A percentile compares a stretch with the other conserved stretches of the same genome.
Evolutionary conservation across 225 moss, liverwort and hornwort genomes (phyloP).

Genomic region (Pseudisothecium myosuroides): DNA sequence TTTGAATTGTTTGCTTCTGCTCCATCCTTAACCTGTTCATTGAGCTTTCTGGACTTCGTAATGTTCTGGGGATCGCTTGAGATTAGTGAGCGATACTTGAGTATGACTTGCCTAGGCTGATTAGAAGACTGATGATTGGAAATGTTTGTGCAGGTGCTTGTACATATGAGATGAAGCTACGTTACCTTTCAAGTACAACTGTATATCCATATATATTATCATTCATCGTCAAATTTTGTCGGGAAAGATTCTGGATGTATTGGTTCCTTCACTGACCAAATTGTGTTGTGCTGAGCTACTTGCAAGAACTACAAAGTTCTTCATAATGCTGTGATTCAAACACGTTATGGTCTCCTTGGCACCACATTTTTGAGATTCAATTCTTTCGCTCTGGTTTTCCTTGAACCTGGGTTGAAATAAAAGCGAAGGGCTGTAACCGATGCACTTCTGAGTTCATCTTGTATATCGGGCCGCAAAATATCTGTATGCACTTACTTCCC

Average conservation of each 20-base stretch:
- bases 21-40: background rate
- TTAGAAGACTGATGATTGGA: conserved; percentile 28
- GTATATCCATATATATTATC: conserved; percentile 14
- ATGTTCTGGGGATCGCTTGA: background rate
- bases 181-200: conserved; percentile 26
- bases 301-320: conserved; percentile 26
- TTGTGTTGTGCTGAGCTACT: conserved; percentile 32
- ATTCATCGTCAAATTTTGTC: conserved; percentile 24
- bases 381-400: conserved; percentile 36
- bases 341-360: background rate
- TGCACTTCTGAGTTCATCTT: conserved; percentile 7
- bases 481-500: conserved; percentile 4
- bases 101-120: background rate
- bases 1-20: background rate
- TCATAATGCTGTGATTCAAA: conserved; percentile 22
- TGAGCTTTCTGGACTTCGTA: background rate
- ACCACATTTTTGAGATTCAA: conserved; percentile 9
- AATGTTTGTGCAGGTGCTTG: conserved; percentile 49
- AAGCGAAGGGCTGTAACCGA: conserved; percentile 6
- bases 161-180: conserved; percentile 30
- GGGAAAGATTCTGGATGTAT: conserved; percentile 14
- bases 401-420: conserved; percentile 45
- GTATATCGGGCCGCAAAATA: background rate
- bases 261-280: conserved; percentile 21
- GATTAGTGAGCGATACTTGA: background rate